Percentiles rank a stretch among this genome's conserved stretches.
These are phyloP conservation scores for Ilex aquifolium DNA, from an alignment of 257 asterid genomes.

Conservation along the genomic window DNA sequence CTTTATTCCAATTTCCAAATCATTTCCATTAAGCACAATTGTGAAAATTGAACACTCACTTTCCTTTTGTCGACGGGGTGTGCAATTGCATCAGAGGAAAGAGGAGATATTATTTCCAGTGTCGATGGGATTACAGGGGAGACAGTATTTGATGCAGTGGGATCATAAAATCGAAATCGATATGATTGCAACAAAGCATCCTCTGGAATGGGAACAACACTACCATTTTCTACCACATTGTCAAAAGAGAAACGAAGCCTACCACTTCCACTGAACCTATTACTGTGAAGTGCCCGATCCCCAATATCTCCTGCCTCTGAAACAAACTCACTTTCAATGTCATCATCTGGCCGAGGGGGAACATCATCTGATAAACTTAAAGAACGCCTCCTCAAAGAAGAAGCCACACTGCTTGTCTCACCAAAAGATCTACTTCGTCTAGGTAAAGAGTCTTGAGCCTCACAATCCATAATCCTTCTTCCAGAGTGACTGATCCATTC, in stretches of 20 bases:
- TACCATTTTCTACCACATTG: constrained; percentile 28
- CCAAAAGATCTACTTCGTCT: constrained; percentile 39
- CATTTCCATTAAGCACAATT: neutral
- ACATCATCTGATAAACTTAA: constrained; percentile 8
- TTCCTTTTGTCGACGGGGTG: constrained; percentile 27
- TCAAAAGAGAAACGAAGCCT: constrained; percentile 41
- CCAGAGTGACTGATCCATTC: too few species aligned
- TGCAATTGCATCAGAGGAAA: constrained; percentile 22
- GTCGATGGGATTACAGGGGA: constrained; percentile 18
- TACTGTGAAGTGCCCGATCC: constrained; percentile 61
- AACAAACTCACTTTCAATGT: constrained; percentile 42
- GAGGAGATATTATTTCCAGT: constrained; percentile 8
- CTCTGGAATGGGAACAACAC: constrained; percentile 41
- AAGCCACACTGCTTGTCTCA: constrained; percentile 31
- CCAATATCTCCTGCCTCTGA: constrained; percentile 98
- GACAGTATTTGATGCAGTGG: constrained; percentile 1
- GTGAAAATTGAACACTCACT: constrained; percentile 29
- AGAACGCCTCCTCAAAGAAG: constrained; percentile 45
- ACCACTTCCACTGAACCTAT: constrained; percentile 43
- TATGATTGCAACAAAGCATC: constrained; percentile 16
- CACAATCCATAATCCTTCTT: too few species aligned
- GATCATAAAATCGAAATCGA: constrained; percentile 1
- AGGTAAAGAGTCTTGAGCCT: constrained; percentile 20
- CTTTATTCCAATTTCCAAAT: neutral
- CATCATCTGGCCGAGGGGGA: constrained; percentile 27